Percentiles rank a stretch among this genome's conserved stretches.
phyloP scores from a whole-genome alignment of 768 basidiomycete genomes.

The Clathrus columnatus region DNA sequence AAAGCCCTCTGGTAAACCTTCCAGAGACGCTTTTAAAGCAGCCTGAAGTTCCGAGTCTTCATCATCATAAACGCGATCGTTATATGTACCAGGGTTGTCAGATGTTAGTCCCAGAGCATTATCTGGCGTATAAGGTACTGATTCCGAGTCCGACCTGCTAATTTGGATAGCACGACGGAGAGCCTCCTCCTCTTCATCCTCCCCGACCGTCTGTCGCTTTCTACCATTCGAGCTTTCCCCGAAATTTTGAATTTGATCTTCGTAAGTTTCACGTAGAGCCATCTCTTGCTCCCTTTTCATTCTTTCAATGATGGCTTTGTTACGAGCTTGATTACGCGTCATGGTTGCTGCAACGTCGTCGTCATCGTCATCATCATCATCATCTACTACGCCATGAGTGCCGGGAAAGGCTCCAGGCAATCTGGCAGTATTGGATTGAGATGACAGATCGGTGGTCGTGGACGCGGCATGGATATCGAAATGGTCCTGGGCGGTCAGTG shows the following conservation, averaged over 20 bases:
- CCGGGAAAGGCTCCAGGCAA: neutral
- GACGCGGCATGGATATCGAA: conserved; percentile 15
- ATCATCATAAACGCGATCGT: conserved; percentile 62
- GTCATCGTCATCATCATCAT: conserved; percentile 16
- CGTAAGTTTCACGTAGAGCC: conserved; percentile 53
- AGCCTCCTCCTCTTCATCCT: conserved; percentile 50
- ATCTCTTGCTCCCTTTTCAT: conserved; percentile 60
- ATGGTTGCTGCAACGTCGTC: conserved; percentile 62
- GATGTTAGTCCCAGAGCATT: conserved; percentile 1
- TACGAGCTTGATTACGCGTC: conserved; percentile 42
- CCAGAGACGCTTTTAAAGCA: conserved; percentile 75
- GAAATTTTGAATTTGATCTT: conserved; percentile 25
- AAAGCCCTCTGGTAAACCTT: conserved; percentile 49
- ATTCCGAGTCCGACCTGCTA: conserved; percentile 34
- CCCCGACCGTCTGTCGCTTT: conserved; percentile 12
- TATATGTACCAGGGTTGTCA: conserved; percentile 10
- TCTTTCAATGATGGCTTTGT: conserved; percentile 41
- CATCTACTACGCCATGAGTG: neutral
- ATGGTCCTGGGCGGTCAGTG: conserved; percentile 34
- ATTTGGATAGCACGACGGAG: conserved; percentile 52
- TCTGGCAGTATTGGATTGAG: conserved; percentile 21
- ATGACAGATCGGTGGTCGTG: conserved; percentile 21
- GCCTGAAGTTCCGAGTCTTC: conserved; percentile 85
- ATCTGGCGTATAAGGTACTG: conserved; percentile 23
- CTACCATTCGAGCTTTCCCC: conserved; percentile 15